These are phyloP conservation scores for Castanopsis chinensis DNA, from an alignment of 306 rosid species.

Conservation along the genomic window DNA sequence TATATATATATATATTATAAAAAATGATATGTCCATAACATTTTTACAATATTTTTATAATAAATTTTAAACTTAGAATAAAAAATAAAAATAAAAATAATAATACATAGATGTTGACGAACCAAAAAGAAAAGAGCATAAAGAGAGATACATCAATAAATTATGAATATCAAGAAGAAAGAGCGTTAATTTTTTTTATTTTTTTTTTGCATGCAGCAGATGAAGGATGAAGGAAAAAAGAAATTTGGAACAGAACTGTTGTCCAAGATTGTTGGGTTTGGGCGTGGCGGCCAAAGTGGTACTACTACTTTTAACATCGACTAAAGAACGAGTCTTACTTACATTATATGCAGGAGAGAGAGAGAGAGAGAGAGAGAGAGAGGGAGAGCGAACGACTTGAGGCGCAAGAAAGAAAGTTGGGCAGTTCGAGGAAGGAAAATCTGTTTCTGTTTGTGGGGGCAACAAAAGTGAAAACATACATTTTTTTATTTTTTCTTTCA, in stretches of 20 bases:
- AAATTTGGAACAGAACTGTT: not conserved
- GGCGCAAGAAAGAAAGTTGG: slow-evolving; percentile 25
- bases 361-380: not conserved
- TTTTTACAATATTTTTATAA: too few species aligned
- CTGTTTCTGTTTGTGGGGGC: too few species aligned
- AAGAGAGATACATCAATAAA: not conserved
- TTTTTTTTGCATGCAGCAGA: not conserved
- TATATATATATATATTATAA: too few species aligned
- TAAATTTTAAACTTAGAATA: too few species aligned
- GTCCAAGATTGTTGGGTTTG: not conserved
- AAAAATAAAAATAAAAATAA: too few species aligned
- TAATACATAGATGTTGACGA: not conserved
- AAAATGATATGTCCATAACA: too few species aligned
- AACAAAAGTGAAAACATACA: too few species aligned
- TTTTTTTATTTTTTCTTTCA: too few species aligned
- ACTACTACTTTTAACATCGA: too few species aligned
- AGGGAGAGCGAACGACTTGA: slow-evolving; percentile 18
- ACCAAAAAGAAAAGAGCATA: not conserved
- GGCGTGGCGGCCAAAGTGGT: not conserved
- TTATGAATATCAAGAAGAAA: not conserved
- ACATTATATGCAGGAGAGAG: not conserved
- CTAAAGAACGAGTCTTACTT: not conserved
- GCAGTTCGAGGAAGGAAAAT: slow-evolving; percentile 29
- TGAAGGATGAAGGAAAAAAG: not conserved
- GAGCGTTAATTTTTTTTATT: not conserved